These are phyloP conservation scores for Peniophora sp. DNA, from an alignment of 1,284 basidiomycete genomes.

Conservation along the genomic window DNA sequence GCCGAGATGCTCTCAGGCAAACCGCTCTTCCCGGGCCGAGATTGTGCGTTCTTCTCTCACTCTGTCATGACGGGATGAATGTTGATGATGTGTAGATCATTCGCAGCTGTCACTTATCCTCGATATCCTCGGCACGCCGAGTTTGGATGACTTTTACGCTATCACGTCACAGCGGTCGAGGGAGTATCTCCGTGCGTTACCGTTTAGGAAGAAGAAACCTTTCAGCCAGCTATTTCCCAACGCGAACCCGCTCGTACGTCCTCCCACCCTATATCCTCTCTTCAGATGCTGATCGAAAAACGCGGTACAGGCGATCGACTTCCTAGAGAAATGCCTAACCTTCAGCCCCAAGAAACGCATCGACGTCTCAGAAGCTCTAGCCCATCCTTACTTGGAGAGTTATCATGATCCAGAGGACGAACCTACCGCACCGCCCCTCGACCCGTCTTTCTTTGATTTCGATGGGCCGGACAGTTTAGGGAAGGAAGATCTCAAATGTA, in stretches of 20 bases:
- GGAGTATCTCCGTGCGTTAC: slow-evolving; percentile 90
- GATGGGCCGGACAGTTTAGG: slow-evolving; percentile 62
- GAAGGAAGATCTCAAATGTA: slow-evolving; percentile 68
- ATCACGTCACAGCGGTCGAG: slow-evolving; percentile 82
- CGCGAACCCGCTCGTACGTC: slow-evolving; percentile 67
- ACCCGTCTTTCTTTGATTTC: slow-evolving; percentile 88
- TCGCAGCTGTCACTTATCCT: slow-evolving; percentile 86
- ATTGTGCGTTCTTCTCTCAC: too few relatives aligned
- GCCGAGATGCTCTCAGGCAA: slow-evolving; percentile 92
- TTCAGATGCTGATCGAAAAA: too few relatives aligned
- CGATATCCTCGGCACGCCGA: slow-evolving; percentile 85
- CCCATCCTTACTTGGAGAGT: slow-evolving; percentile 88
- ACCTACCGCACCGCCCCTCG: slow-evolving; percentile 83
- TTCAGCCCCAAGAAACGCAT: slow-evolving; percentile 91
- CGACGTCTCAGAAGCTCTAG: slow-evolving; percentile 82
- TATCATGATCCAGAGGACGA: slow-evolving; percentile 91
- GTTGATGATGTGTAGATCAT: slow-evolving; percentile 74
- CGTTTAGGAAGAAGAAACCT: slow-evolving; percentile 82
- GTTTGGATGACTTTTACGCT: slow-evolving; percentile 88
- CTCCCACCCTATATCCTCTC: neutral
- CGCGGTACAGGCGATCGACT: slow-evolving; percentile 74
- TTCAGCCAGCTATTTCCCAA: slow-evolving; percentile 72
- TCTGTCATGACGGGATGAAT: too few relatives aligned
- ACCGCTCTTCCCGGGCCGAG: slow-evolving; percentile 85
- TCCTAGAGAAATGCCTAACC: slow-evolving; percentile 85